Conservation (phyloP, 208 protist species). For the Cochliopodium minus region DNA sequence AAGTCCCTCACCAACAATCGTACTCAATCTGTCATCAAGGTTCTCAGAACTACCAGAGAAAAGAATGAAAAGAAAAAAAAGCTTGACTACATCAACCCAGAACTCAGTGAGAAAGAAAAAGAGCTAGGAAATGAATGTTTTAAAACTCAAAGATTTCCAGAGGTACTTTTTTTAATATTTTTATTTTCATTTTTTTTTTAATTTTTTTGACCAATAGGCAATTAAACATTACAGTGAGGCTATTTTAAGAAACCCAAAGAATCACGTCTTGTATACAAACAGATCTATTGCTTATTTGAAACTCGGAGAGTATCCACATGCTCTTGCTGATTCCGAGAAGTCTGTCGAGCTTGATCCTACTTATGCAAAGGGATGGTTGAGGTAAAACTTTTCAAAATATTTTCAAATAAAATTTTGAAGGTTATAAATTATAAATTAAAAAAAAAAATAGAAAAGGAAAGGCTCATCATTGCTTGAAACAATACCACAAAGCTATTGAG, state of each 20-base stretch:
- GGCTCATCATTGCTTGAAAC: constrained; percentile 73
- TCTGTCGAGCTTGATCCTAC: constrained; percentile 73
- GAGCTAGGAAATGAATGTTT: constrained; percentile 81
- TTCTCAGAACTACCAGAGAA: constrained; percentile 43
- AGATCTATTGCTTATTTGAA: constrained; percentile 82
- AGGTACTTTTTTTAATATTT: too few relatives aligned
- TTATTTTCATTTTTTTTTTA: too few relatives aligned
- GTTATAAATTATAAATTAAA: constrained; percentile 40
- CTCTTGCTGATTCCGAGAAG: constrained; percentile 78
- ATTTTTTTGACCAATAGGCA: too few relatives aligned
- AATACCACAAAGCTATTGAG: constrained; percentile 80
- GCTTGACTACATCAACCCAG: constrained; percentile 69
- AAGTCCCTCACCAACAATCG: constrained; percentile 25
- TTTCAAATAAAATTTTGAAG: not conserved
- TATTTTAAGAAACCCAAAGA: constrained; percentile 71
- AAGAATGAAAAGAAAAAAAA: constrained; percentile 18
- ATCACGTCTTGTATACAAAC: constrained; percentile 80
- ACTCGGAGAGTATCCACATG: constrained; percentile 71
- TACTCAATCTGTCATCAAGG: constrained; percentile 45
- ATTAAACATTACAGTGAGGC: constrained; percentile 68
- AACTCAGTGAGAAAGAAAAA: constrained; percentile 61
- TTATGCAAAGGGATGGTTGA: constrained; percentile 37
- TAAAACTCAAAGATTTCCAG: constrained; percentile 75
- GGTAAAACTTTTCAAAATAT: not conserved
- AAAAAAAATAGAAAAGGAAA: constrained; percentile 62